A percentile compares a stretch with the other conserved stretches of the same genome.
These are phyloP conservation scores for Angomonas deanei DNA, from an alignment of 208 protist species.

Conservation along the genomic window DNA sequence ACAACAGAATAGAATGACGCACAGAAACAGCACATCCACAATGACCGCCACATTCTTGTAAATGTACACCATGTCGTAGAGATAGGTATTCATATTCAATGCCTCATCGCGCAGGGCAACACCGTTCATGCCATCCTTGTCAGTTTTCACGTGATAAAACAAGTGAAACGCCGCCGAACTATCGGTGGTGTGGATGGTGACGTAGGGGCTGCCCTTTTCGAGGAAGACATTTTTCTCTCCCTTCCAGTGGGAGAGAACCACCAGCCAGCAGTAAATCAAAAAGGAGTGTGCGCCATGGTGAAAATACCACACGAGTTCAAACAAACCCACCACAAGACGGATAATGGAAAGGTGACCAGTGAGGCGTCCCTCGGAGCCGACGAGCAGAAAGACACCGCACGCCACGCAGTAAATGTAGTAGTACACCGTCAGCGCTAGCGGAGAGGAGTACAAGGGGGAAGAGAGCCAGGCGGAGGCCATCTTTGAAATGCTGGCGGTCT, in stretches of 20 bases:
- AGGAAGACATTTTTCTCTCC: slow-evolving; percentile 11
- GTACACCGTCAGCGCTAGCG: slow-evolving; percentile 34
- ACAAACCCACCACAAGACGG: slow-evolving; percentile 18
- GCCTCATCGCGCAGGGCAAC: not conserved
- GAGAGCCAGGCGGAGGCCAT: slow-evolving; percentile 12
- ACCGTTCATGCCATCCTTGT: slow-evolving; percentile 11
- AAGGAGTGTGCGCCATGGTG: slow-evolving; percentile 51
- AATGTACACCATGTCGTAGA: slow-evolving; percentile 23
- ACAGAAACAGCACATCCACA: slow-evolving; percentile 11
- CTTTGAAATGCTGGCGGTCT: not conserved
- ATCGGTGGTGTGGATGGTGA: not conserved
- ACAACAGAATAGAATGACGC: slow-evolving; percentile 14
- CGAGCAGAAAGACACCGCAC: slow-evolving; percentile 27
- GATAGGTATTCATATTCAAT: slow-evolving; percentile 21
- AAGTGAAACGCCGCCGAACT: slow-evolving; percentile 20
- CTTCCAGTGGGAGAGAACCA: slow-evolving; percentile 27
- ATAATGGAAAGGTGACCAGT: slow-evolving; percentile 35
- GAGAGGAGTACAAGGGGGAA: slow-evolving; percentile 35
- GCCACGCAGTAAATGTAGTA: slow-evolving; percentile 44
- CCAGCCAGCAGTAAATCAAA: slow-evolving; percentile 34
- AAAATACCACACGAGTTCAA: slow-evolving; percentile 40
- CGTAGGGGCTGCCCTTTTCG: not conserved
- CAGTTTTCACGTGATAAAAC: slow-evolving; percentile 23
- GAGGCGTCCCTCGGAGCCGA: slow-evolving; percentile 28
- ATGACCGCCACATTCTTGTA: slow-evolving; percentile 14